Base-by-base conservation (phyloP, 176 grass and related monocot genomes). In the Aechmea fasciata region DNA sequence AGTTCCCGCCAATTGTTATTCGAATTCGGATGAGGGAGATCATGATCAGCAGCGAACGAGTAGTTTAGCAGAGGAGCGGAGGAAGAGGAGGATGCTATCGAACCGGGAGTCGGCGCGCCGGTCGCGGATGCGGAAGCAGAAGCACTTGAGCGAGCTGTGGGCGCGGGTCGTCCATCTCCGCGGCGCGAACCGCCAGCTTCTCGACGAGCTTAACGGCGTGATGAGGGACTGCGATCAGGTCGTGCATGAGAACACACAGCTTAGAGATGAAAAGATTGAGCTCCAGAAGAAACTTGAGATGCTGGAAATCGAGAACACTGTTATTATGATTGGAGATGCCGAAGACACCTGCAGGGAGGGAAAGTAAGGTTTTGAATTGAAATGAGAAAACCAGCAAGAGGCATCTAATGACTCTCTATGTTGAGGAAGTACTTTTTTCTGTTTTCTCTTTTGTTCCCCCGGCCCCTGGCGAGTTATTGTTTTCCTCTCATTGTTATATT, bases 121-220 rank as follows among this genome's bases (percentile, higher is more conserved):
- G 62, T 93, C 94, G 0, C 94, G 94, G 12, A 78, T 90, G 77
- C 72, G 94, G 64, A 99, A 90, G 85, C 89, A 90, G 83, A 82
- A 80, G 77, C 86, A 82, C n/a, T 48, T 99, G 50, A 73, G 67
- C 12, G 94, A 99, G 8, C 66, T 93, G 68, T 79, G 82, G 19
- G 52, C 80, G 0, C 80, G 83, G 63, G 89, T 90, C 0, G 51
- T 88, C 1, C 72, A 78, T 74, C 94, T 99, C 49, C 73, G 69
- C 2, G 69, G 18, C 1, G 69, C 63, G 1, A 92, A 93, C 9
- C 84, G 81, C 70, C 73, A 57, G 73, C 79, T 93, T 11, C 86
- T 99, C 4, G 67, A 90, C n/a, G 86, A 99, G 72, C 83, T 99
- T 50, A 90, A 93, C 71, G 71, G 64, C 18, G 47, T 69, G 53